Conservation (phyloP, 2,329 filamentous ascomycete genomes). For the Alternaria sp. region DNA sequence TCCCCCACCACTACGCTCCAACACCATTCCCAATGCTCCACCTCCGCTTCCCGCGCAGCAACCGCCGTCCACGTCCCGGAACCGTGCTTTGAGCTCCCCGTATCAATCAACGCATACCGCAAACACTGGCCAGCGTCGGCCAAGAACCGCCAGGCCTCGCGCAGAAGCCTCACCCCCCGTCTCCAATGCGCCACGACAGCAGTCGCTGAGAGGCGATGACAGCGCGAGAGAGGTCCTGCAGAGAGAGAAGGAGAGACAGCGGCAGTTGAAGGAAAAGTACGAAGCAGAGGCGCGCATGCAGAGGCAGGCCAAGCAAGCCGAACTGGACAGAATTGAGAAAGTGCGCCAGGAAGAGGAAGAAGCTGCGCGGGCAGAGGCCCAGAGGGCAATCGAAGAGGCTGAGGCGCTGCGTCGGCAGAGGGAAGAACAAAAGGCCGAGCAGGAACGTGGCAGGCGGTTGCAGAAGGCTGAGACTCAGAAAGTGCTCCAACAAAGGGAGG, state of each 20-base stretch:
- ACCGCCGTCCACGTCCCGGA: conserved; percentile 30
- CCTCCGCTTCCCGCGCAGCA: conserved; percentile 20
- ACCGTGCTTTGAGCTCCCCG: conserved; percentile 41
- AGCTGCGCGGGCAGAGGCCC: conserved; percentile 35
- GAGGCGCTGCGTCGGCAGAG: conserved; percentile 39
- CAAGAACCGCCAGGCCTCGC: conserved; percentile 35
- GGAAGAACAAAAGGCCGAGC: conserved; percentile 43
- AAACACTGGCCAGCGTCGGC: conserved; percentile 37
- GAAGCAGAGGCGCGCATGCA: conserved; percentile 46
- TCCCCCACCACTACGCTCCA: conserved; percentile 34
- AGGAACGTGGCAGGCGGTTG: conserved; percentile 44
- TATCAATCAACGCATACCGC: conserved; percentile 28
- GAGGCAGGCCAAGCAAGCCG: conserved; percentile 42
- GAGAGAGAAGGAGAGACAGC: conserved; percentile 44
- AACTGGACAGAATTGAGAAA: conserved; percentile 39
- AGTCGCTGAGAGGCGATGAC: conserved; percentile 37
- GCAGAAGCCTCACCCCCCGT: conserved; percentile 30
- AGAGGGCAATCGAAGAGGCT: conserved; percentile 41
- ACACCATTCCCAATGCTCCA: conserved; percentile 28
- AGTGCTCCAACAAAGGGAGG: conserved; percentile 38
- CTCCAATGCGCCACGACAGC: conserved; percentile 28
- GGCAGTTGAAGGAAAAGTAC: conserved; percentile 40
- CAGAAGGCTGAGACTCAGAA: conserved; percentile 42
- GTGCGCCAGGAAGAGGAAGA: conserved; percentile 41
- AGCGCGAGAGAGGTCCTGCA: conserved; percentile 46